Base-by-base conservation (phyloP, 108 stramenopile species). In the Cyclotella distinguenda region DNA sequence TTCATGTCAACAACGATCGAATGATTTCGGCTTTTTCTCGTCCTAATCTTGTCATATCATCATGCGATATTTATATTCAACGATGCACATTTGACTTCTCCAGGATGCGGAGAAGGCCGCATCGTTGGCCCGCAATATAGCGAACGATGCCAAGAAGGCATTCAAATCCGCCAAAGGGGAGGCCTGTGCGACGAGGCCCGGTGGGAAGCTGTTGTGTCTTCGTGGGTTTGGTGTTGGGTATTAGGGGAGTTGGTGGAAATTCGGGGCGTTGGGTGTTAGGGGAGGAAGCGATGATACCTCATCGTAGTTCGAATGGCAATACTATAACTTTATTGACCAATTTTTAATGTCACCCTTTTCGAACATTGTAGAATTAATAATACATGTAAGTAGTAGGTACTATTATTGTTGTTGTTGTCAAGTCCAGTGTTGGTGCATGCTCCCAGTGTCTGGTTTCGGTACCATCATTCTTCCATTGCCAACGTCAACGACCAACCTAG, bases 181-280 rank as follows among this genome's bases (percentile, higher is more conserved):
- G 33, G 93, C 93, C 5, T 94, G 93, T 60, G 70, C 58, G 19
- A 89, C 87, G 21, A 81, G 89, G 68, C 72, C 73, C 3, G 93
- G 93, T 54, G 93, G 93, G 42, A 94, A 94, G 67, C 34, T 88
- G 16, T 46, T 92, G 10, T 92, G 91, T 68, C 53, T 92, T 65
- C 86, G 89, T 31, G 70, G 77, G 16, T 73, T 86, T 39, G 77
- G 73, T 31, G 53, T 61, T 46, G 90, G 90, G 56, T 92, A 83
- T 59, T 92, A 88, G 68, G n/a, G n/a, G n/a, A n/a, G 39, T 12
- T 12, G 51, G 19, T 46, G 21, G 21, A n/a, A 6, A n/a, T 9
- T n/a, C 12, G n/a, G 21, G n/a, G 18, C 30, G 16, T 33, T 6
- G 25, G 6, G n/a, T 10, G n/a, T 6, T 10, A 10, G 38, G 38